Base-by-base conservation (phyloP, 2,329 filamentous ascomycete species). In the Ophiostoma sp. region DNA sequence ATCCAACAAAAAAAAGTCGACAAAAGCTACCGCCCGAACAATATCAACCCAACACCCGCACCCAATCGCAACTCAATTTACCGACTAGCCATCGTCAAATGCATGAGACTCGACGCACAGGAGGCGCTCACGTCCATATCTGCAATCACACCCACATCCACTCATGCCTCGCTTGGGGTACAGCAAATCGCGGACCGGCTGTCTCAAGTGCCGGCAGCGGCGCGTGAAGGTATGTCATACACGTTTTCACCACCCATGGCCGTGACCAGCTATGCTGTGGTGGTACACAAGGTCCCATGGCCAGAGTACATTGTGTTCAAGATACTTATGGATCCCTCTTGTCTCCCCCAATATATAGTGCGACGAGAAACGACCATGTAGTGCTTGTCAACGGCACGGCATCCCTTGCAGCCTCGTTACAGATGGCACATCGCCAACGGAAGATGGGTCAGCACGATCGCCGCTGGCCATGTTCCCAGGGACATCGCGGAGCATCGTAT, bases 151-250 rank as follows among this genome's bases (percentile, higher is more conserved):
- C 17, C 52, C 52, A 31, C 52, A 31, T 17, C 22, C 61, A 28
- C 64, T 9, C 31, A 77, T 77, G 76, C 76, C 76, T 50, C 71
- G 76, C 42, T 71, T 77, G 33, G 76, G 76, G 28, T 77, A 76
- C 69, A 77, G 72, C 61, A 77, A 77, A 69, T 75, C 76, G 73
- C 74, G 76, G 28, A 76, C 73, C 39, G 76, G 76, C 73, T 77
- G 76, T 52, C 68, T 70, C 72, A 73, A 73, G 69, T 77, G 76
- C 68, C 72, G 76, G 6, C 76, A 77, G 71, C 73, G 76, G 31
- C 71, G 75, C 36, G 76, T 77, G 22, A 77, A 77, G 75, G 76
- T 74, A 12, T 4, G 36, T 74, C 33, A 59, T 17, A 39, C 4
- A 12, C 39, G n/a, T 15, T 3, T 22, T 22, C 19, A 6, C 15